These are phyloP conservation scores for Croton laevigatus DNA, from an alignment of 441 rosid species.

Conservation along the genomic window DNA sequence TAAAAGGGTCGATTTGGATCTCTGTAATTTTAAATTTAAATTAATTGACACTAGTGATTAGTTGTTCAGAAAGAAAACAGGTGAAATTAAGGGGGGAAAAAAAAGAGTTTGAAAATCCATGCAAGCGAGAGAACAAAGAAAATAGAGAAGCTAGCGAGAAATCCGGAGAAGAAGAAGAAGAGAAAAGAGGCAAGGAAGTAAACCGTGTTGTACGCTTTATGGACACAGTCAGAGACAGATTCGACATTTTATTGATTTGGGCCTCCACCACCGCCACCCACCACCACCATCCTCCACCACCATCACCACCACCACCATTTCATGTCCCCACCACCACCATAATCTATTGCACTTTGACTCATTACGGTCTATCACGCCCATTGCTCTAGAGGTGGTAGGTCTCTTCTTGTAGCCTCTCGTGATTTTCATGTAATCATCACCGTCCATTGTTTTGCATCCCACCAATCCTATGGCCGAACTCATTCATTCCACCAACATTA, in stretches of 20 bases:
- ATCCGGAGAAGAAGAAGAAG: slow-evolving; percentile 8
- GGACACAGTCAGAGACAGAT: slow-evolving; percentile 23
- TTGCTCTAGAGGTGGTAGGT: neutral
- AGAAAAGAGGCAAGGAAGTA: slow-evolving; percentile 1
- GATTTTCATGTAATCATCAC: slow-evolving; percentile 11
- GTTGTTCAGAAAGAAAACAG: too few relatives aligned
- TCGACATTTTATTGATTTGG: slow-evolving; percentile 9
- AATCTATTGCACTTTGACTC: neutral
- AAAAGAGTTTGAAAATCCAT: too few relatives aligned
- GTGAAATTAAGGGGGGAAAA: too few relatives aligned
- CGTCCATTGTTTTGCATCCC: neutral
- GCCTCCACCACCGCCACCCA: slow-evolving; percentile 5
- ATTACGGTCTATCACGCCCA: neutral
- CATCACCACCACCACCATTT: neutral
- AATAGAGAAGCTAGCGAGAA: slow-evolving; percentile 13
- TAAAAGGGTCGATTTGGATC: too few relatives aligned
- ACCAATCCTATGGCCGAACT: too few relatives aligned
- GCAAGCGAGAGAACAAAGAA: neutral
- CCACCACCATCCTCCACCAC: neutral
- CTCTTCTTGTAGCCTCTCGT: neutral
- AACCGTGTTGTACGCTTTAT: slow-evolving; percentile 27
- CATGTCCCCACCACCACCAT: neutral
- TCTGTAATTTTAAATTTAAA: too few relatives aligned
- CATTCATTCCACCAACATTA: too few relatives aligned
- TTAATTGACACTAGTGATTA: too few relatives aligned